Evolutionary conservation across 306 rosid species (phyloP).

Genomic region (Benincasa hispida): DNA sequence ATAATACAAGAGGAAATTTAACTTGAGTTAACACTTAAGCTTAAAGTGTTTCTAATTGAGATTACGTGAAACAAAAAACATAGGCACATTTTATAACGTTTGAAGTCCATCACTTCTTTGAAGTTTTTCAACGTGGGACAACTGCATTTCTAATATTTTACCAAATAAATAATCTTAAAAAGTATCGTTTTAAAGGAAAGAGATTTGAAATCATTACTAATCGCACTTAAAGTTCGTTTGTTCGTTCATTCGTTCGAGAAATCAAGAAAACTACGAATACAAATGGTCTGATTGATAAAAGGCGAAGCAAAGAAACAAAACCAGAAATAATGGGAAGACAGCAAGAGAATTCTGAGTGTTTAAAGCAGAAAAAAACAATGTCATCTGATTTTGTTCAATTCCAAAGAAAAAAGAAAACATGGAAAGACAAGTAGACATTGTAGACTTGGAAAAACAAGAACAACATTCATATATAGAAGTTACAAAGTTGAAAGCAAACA

Average conservation of each 20-base stretch:
- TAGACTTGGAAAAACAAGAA: neutral
- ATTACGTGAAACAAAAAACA: too few relatives aligned
- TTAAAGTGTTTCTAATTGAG: too few relatives aligned
- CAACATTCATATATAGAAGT: slow-evolving; percentile 5
- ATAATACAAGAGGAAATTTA: too few relatives aligned
- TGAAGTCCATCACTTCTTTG: too few relatives aligned
- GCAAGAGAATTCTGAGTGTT: neutral
- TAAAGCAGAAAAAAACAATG: neutral
- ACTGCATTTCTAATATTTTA: too few relatives aligned
- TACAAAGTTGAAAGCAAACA: neutral
- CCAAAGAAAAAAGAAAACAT: neutral
- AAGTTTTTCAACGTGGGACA: too few relatives aligned
- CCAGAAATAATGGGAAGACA: too few relatives aligned
- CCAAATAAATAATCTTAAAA: too few relatives aligned
- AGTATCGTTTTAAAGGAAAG: too few relatives aligned
- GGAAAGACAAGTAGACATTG: neutral
- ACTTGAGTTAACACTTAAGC: too few relatives aligned
- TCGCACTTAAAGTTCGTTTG: neutral
- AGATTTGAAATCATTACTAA: neutral
- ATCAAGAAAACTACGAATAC: neutral
- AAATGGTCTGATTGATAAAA: neutral
- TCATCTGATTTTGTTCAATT: neutral
- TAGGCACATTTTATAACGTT: too few relatives aligned
- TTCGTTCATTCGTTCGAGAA: neutral
- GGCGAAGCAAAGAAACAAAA: neutral